These are phyloP conservation scores for Aschersonia sp. DNA, from an alignment of 2,329 filamentous ascomycete species.

Conservation along the genomic window DNA sequence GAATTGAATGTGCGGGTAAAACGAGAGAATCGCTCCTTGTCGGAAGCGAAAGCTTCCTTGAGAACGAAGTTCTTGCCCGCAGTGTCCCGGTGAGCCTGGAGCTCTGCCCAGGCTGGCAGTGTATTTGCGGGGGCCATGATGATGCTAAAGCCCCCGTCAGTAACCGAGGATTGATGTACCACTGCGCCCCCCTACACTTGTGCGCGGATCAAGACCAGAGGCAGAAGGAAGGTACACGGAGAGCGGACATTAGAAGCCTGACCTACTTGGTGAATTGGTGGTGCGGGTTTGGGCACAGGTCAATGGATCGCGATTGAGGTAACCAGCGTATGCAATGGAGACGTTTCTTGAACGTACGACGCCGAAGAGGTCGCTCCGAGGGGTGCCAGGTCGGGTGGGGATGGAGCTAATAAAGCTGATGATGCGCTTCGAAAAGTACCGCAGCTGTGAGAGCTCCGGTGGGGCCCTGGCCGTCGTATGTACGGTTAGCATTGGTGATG, in stretches of 20 bases:
- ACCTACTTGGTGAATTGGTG: no score
- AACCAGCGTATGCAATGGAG: no score
- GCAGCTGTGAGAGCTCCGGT: not conserved
- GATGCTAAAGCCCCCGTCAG: slow-evolving; percentile 2
- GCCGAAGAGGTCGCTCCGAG: no score
- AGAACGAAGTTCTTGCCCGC: slow-evolving; percentile 82
- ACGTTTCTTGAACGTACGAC: no score
- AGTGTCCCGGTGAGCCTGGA: slow-evolving; percentile 78
- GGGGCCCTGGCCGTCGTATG: not conserved
- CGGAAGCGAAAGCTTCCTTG: slow-evolving; percentile 82
- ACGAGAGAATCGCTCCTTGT: slow-evolving; percentile 78
- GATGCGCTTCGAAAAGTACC: not conserved
- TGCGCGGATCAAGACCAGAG: no score
- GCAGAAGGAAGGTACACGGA: no score
- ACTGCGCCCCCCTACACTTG: no score
- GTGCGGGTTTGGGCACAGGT: no score
- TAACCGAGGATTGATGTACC: not conserved
- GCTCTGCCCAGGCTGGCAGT: slow-evolving; percentile 74
- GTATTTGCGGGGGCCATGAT: slow-evolving; percentile 72
- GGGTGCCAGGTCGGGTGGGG: not conserved
- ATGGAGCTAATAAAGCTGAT: not conserved
- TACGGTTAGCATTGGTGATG: not conserved
- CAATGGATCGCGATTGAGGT: no score
- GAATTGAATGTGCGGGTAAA: slow-evolving; percentile 79
- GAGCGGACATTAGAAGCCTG: no score